Base-by-base conservation (phyloP, 2,329 filamentous ascomycete genomes). In the Rachicladosporium sp. region DNA sequence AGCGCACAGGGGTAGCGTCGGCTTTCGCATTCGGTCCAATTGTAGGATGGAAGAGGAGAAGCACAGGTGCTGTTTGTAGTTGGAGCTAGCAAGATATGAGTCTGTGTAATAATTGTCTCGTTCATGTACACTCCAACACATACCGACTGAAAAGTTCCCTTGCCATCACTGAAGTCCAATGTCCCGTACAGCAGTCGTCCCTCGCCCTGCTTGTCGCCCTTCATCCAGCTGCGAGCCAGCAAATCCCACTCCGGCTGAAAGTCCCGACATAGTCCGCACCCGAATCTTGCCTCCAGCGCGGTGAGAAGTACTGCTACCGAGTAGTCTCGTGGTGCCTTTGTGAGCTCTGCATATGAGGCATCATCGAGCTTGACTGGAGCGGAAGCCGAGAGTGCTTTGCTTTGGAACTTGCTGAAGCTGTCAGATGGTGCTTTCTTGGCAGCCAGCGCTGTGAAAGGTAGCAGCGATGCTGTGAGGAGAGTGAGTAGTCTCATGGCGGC, bases 161-260 rank as follows among this genome's bases (percentile, higher is more conserved):
- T 82, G 35, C 91, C 91, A 52, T 93, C 79, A 31, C 71, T 62
- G 58, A 98, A 98, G 62, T 98, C 91, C 52, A 98, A 65, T 5
- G 83, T 89, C 15, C 76, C 80, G 63, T 89, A 93, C 33, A 96
- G 60, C 47, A 93, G 54, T 45, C 80, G 73, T 21, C 78, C 81
- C 49, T 84, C 72, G 38, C 71, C 80, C 43, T 75, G 68, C 67
- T 81, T 85, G 62, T 93, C 83, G 6, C 84, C 87, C 60, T 82
- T 86, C 46, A 71, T 71, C 91, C 91, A 98, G 64, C 83, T 91
- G 62, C 78, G 83, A 39, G 76, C 76, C 40, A 98, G 66, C 39
- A 96, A 63, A 40, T 93, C 83, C 82, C 87, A 98, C 64, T 98
- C 91, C 1, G 88, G 82, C 60, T 94, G 83, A 61, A 98, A 94